Evolutionary conservation across 1,284 basidiomycete genomes (phyloP).

Genomic region (Lentinus polychrous): DNA sequence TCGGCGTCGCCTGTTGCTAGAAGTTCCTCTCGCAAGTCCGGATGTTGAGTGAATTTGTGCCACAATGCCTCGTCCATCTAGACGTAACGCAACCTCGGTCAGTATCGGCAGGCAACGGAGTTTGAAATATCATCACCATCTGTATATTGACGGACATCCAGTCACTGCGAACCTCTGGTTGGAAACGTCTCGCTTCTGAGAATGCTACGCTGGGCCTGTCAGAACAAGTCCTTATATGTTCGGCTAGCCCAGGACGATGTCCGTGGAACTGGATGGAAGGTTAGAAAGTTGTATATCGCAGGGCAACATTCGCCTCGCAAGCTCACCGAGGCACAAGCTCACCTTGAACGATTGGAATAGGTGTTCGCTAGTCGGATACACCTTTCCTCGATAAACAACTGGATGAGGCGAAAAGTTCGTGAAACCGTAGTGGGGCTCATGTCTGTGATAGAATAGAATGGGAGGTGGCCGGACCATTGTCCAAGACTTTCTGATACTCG

Average conservation of each 20-base stretch:
- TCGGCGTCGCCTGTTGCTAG: constrained; percentile 53
- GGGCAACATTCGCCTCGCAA: not conserved
- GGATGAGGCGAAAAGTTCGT: constrained; percentile 63
- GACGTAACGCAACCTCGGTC: not conserved
- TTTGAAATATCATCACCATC: constrained; percentile 32
- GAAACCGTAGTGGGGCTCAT: constrained; percentile 58
- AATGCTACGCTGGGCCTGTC: constrained; percentile 55
- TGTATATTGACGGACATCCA: constrained; percentile 58
- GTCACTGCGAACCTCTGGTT: constrained; percentile 48
- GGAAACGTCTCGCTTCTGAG: constrained; percentile 57
- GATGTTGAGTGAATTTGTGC: constrained; percentile 60
- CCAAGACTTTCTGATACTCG: constrained; percentile 1
- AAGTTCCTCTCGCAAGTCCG: constrained; percentile 44
- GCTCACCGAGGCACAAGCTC: not conserved
- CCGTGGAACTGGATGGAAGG: constrained; percentile 40
- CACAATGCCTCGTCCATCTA: constrained; percentile 57
- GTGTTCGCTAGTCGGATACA: constrained; percentile 63
- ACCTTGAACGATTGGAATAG: constrained; percentile 66
- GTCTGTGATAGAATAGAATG: constrained; percentile 54
- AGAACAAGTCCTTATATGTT: constrained; percentile 56
- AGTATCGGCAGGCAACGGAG: not conserved
- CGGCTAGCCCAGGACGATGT: constrained; percentile 50
- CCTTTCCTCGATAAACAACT: constrained; percentile 47
- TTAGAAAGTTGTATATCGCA: not conserved
- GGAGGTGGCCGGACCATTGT: constrained; percentile 2